Conservation (phyloP, 2,329 filamentous ascomycete species). For the Microcyclospora pomicola region DNA sequence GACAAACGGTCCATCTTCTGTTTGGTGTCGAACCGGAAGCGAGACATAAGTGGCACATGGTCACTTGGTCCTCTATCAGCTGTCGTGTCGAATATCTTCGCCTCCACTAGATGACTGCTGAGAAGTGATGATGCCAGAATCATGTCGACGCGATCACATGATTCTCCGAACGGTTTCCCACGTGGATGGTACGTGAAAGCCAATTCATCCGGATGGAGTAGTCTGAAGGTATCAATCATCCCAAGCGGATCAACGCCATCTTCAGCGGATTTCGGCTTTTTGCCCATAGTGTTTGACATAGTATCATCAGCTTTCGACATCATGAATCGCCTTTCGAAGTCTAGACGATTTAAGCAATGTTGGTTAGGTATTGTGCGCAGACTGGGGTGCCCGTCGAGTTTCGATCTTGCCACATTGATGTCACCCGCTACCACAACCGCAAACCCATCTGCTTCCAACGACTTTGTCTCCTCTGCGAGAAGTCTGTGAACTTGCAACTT, state of each 20-base stretch:
- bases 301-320: slow-evolving; percentile 1
- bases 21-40: slow-evolving; percentile 7
- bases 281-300: neutral
- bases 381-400: slow-evolving; percentile 34
- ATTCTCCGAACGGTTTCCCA: slow-evolving; percentile 32
- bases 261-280: neutral
- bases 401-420: slow-evolving; percentile 36
- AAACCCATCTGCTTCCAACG: slow-evolving; percentile 29
- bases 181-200: slow-evolving; percentile 39
- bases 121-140: slow-evolving; percentile 32
- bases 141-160: slow-evolving; percentile 42
- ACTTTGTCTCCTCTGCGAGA: slow-evolving; percentile 32
- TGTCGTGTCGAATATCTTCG: slow-evolving; percentile 29
- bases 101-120: slow-evolving; percentile 23
- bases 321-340: slow-evolving; percentile 39
- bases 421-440: slow-evolving; percentile 38
- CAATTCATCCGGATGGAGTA: slow-evolving; percentile 27
- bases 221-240: slow-evolving; percentile 37
- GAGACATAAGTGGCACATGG: slow-evolving; percentile 38
- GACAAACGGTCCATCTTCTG: neutral
- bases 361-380: slow-evolving; percentile 32
- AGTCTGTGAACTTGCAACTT: slow-evolving; percentile 36
- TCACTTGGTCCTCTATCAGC: slow-evolving; percentile 39
- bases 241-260: slow-evolving; percentile 13
- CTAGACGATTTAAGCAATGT: slow-evolving; percentile 37